phyloP scores from a whole-genome alignment of 2,329 filamentous ascomycete genomes.

The Karstenula rhodostoma region DNA sequence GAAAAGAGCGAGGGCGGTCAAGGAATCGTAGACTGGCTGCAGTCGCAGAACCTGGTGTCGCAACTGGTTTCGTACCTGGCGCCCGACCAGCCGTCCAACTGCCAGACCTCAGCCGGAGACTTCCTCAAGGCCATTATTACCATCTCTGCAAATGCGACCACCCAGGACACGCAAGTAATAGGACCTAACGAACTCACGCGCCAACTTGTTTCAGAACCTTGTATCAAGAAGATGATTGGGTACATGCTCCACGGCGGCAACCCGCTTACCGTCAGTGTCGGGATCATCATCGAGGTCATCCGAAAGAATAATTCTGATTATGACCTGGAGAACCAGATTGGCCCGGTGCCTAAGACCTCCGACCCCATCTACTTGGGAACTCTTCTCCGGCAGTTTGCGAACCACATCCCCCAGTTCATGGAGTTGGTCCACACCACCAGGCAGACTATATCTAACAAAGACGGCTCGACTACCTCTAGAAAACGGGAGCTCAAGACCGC shows the following conservation, averaged over 20 bases:
- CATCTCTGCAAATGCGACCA: conserved; percentile 96
- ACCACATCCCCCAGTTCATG: conserved; percentile 95
- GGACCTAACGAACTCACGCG: conserved; percentile 96
- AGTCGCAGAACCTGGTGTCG: conserved; percentile 86
- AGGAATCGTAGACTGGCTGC: conserved; percentile 97
- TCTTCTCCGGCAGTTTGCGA: conserved; percentile 85
- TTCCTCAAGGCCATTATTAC: conserved; percentile 99
- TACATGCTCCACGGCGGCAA: conserved; percentile 96
- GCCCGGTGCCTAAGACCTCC: conserved; percentile 80
- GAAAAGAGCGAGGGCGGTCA: conserved; percentile 91
- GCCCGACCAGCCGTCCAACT: conserved; percentile 83
- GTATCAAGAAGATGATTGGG: conserved; percentile 82
- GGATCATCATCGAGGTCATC: conserved; percentile 98
- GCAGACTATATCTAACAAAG: conserved; percentile 64
- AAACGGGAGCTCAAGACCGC: conserved; percentile 82
- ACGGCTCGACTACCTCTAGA: conserved; percentile 68
- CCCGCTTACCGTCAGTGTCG: conserved; percentile 92
- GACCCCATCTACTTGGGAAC: conserved; percentile 97
- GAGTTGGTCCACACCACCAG: conserved; percentile 80
- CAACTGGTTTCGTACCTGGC: conserved; percentile 86
- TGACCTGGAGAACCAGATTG: conserved; percentile 87
- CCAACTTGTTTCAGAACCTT: conserved; percentile 87
- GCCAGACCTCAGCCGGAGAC: conserved; percentile 95
- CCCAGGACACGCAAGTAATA: conserved; percentile 98
- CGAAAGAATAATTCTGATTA: conserved; percentile 99